Conservation (phyloP, 2,329 filamentous ascomycete genomes). For the Alternaria arbusti region DNA sequence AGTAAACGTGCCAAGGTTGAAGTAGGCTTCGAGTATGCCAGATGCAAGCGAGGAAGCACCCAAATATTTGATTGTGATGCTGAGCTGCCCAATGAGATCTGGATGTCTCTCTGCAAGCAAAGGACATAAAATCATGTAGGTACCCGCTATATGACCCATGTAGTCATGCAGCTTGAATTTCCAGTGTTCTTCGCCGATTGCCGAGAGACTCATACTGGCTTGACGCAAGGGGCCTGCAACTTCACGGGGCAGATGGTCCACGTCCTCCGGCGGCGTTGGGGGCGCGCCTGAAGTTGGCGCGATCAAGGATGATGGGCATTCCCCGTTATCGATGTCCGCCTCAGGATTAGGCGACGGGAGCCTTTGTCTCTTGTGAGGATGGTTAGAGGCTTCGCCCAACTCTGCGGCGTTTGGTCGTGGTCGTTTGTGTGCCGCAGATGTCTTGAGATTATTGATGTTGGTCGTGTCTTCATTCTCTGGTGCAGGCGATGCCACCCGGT, state of each 20-base stretch:
- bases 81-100: neutral
- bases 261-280: neutral
- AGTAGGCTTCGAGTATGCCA: neutral
- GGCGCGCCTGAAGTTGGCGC: neutral
- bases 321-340: neutral
- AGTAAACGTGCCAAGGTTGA: neutral
- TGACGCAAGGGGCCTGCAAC: neutral
- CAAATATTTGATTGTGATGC: fast-evolving
- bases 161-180: neutral
- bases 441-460: no score
- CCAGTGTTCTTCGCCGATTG: neutral
- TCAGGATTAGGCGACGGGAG: neutral
- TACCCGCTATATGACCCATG: neutral
- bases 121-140: neutral
- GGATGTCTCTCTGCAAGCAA: neutral
- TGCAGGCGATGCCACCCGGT: no score
- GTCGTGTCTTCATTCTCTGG: no score
- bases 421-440: neutral
- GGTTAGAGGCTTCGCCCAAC: neutral
- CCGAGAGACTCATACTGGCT: neutral
- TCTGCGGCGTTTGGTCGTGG: neutral
- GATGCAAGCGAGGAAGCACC: neutral
- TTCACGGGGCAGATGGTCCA: neutral
- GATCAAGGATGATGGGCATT: fast-evolving
- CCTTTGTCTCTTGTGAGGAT: neutral